Percentiles rank a stretch among this genome's conserved stretches.
phyloP scores from a whole-genome alignment of 345 rosid genomes.

The Orychophragmus violaceus region DNA sequence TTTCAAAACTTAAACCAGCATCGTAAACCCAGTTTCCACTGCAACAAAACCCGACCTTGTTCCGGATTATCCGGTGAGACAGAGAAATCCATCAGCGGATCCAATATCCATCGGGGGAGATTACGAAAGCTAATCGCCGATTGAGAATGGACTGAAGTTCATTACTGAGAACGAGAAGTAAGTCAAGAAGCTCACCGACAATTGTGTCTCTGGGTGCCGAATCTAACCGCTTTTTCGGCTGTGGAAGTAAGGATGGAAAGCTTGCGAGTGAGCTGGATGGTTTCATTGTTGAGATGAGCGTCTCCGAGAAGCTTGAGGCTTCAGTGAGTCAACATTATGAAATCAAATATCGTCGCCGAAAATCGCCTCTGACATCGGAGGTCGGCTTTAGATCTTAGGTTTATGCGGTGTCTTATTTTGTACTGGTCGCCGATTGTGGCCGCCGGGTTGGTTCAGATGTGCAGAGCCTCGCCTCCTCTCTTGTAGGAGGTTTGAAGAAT shows the following conservation, averaged over 20 bases:
- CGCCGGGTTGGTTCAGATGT: no score
- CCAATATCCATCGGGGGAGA: conserved; percentile 67
- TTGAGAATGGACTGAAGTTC: conserved; percentile 79
- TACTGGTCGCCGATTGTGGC: no score
- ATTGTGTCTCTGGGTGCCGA: conserved; percentile 49
- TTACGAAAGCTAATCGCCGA: conserved; percentile 87
- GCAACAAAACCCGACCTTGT: conserved; percentile 61
- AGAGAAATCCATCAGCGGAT: conserved; percentile 66
- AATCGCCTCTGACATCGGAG: conserved; percentile 17
- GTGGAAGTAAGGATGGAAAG: conserved; percentile 76
- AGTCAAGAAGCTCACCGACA: conserved; percentile 70
- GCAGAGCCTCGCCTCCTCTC: no score
- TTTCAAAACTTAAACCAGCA: no score
- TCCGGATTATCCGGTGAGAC: conserved; percentile 42
- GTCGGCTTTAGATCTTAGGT: no score
- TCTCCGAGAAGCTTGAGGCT: conserved; percentile 80
- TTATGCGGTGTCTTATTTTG: no score
- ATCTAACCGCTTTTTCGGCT: conserved; percentile 69
- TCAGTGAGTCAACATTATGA: conserved; percentile 64
- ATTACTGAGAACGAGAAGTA: conserved; percentile 72
- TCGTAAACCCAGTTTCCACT: no score
- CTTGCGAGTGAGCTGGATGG: conserved; percentile 81
- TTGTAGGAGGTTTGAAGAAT: no score
- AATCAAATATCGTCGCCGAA: conserved; percentile 56
- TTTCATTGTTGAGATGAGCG: conserved; percentile 78